Percentiles rank a stretch among this genome's conserved stretches.
Conservation (phyloP, 2,329 filamentous ascomycete genomes). For the Botrytis galanthina region DNA sequence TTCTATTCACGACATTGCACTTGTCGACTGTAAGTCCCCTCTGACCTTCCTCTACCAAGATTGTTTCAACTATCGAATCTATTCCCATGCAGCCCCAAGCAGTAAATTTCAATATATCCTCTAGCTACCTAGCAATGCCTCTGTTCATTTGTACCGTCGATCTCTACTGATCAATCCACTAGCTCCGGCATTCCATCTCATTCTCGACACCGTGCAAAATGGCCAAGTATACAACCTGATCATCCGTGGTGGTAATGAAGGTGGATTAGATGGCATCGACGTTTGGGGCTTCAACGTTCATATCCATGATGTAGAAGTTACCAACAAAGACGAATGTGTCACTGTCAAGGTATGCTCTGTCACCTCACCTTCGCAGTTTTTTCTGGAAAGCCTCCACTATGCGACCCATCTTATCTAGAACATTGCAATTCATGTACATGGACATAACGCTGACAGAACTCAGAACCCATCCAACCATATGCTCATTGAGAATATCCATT, state of each 20-base stretch:
- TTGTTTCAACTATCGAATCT: not conserved
- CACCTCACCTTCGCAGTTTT: conserved; percentile 26
- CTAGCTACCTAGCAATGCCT: not conserved
- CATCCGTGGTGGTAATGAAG: conserved; percentile 51
- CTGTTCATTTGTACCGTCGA: not conserved
- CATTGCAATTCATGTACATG: not conserved
- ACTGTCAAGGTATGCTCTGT: conserved; percentile 47
- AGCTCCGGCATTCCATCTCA: conserved; percentile 17
- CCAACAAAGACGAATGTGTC: conserved; percentile 61
- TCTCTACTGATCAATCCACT: not conserved
- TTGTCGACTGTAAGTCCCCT: conserved; percentile 26
- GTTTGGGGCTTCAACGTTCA: conserved; percentile 54
- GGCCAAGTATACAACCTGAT: conserved; percentile 56
- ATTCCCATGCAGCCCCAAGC: not conserved
- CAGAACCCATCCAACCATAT: conserved; percentile 43
- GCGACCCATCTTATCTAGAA: not conserved
- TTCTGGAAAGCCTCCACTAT: not conserved
- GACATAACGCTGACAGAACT: not conserved
- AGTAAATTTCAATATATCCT: not conserved
- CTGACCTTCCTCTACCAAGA: not conserved
- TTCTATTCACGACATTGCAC: conserved; percentile 28
- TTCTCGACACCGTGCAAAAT: conserved; percentile 47
- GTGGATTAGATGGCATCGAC: conserved; percentile 56
- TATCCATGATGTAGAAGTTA: conserved; percentile 59
- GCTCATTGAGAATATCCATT: conserved; percentile 58